Evolutionary conservation across 306 rosid genomes (phyloP).

Genomic region (Castanea crenata): DNA sequence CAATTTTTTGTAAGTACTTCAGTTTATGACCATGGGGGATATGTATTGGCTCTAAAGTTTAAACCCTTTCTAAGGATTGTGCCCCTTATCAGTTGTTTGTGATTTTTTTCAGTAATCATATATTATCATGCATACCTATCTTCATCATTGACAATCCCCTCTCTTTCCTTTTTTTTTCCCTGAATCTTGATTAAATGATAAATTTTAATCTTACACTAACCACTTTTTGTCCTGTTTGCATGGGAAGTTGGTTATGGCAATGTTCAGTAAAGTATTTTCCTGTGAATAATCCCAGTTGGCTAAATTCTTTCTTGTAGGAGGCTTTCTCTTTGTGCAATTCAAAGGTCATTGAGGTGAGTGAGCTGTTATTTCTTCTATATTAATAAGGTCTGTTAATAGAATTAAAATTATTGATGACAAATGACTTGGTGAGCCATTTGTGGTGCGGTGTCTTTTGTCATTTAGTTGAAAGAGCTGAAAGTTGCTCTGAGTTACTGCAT

Average conservation of each 20-base stretch:
- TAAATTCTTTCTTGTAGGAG: slow-evolving; percentile 52
- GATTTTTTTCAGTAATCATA: not conserved
- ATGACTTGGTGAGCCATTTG: not conserved
- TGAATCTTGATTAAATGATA: not conserved
- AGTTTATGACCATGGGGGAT: not conserved
- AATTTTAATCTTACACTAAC: not conserved
- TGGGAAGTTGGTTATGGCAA: not conserved
- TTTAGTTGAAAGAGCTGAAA: slow-evolving; percentile 13
- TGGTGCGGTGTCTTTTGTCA: not conserved
- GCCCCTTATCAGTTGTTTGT: not conserved
- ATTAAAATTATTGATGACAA: slow-evolving; percentile 12
- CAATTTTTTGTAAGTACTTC: not conserved
- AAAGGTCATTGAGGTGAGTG: slow-evolving; percentile 76
- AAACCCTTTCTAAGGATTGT: not conserved
- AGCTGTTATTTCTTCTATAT: slow-evolving; percentile 9
- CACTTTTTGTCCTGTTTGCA: not conserved
- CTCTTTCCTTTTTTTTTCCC: not conserved
- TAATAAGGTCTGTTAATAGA: not conserved
- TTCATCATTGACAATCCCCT: slow-evolving; percentile 6
- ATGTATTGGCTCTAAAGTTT: not conserved
- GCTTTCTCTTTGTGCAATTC: slow-evolving; percentile 83
- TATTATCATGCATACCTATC: not conserved
- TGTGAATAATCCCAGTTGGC: slow-evolving; percentile 6
- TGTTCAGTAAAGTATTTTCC: not conserved
- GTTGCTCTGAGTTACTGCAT: not conserved